Base-by-base conservation (phyloP, 306 rosid genomes). In the Cicer bijugum region DNA sequence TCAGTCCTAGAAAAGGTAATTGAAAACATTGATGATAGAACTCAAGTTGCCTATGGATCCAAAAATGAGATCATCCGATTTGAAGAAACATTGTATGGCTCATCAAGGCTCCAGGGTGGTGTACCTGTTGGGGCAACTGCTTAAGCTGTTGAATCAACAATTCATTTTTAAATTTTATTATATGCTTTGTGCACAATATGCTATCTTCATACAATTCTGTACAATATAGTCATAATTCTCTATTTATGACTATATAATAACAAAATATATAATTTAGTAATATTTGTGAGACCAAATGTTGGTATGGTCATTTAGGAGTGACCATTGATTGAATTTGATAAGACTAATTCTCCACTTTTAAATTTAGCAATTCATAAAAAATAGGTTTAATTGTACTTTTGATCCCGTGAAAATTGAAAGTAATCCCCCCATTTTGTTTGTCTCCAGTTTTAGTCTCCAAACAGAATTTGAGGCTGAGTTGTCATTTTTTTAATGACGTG, bases 31-130 rank as follows among this genome's bases (percentile, higher is more conserved):
- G 99, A 95, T 19, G 99, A 91, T 5, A 86, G 99, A 79, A 91
- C 97, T 75, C 99, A 95, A 77, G 99, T 95, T 44, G 99, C 99
- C 16, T 95, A 88, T 67, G 99, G 99, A 44, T 95, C 99, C 20
- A 91, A 90, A 81, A 79, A 91, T 6, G 99, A 95, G 89, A 87
- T 95, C 69, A 87, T 90, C 67, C 82, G 99, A 57, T 91, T 95
- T n/a, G 99, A 95, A 82, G 97, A 95, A 77, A 91, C 96, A 42
- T 80, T 95, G 5, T 95, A 91, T 12, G 99, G 99, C 79, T 86
- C 94, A n/a, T 95, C 99, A 72, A 86, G 99, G 85, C 85, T 95
- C 78, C 90, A 95, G 89, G 88, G 79, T 19, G 96, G 91, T 69
- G 90, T 95, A 56, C 93, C 97, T 44, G 92, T 91, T 79, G 96